Percentiles rank a stretch among this genome's conserved stretches.
Evolutionary conservation across 139 green algal species (phyloP).

Genomic region (Medakamo hakoo): DNA sequence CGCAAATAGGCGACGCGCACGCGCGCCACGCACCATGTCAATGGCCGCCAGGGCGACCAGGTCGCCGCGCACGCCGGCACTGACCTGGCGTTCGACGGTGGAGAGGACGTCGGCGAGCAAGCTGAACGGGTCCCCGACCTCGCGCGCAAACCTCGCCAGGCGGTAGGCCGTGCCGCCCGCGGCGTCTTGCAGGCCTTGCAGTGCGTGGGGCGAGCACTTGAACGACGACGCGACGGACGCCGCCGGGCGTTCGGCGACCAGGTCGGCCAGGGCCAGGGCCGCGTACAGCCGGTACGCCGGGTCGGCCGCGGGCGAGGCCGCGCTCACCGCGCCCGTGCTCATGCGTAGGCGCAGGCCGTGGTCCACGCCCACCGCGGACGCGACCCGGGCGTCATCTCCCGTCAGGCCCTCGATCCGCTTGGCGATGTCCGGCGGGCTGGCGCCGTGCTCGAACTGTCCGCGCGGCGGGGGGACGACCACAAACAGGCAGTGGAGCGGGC

Average conservation of each 20-base stretch:
- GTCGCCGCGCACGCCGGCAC: background rate
- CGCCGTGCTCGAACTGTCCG: no score
- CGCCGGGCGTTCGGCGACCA: background rate
- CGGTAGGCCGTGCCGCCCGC: no score
- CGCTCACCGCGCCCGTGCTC: no score
- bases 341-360: background rate
- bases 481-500: background rate
- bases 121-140: background rate
- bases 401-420: no score
- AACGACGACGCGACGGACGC: background rate
- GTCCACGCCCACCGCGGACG: background rate
- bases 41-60: constrained; percentile 7
- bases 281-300: background rate
- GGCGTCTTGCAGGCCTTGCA: background rate
- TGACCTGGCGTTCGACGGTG: background rate
- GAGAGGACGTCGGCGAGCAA: background rate
- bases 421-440: no score
- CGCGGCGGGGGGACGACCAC: background rate
- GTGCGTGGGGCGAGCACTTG: background rate
- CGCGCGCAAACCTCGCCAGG: background rate
- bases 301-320: no score
- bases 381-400: no score
- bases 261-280: background rate
- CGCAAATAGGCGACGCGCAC: constrained; percentile 1
- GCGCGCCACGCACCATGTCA: background rate